These are phyloP conservation scores for Pichia sp. DNA, from an alignment of 1,139 yeast genomes.

Conservation along the genomic window DNA sequence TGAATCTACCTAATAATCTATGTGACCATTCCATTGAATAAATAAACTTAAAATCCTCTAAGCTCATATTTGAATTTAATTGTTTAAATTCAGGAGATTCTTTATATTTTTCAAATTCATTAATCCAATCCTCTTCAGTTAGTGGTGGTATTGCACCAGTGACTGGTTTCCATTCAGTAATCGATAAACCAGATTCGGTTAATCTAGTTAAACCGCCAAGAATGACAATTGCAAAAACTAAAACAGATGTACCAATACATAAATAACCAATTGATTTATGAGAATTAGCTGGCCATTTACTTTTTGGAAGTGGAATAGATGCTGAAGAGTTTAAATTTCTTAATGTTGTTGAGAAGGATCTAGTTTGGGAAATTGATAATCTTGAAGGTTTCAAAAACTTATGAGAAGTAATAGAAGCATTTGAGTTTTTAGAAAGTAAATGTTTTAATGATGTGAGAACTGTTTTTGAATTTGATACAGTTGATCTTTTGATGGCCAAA, in stretches of 20 bases:
- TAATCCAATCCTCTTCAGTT: slow-evolving; percentile 73
- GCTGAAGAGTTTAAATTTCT: slow-evolving; percentile 2
- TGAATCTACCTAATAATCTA: slow-evolving; percentile 83
- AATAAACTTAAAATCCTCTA: slow-evolving; percentile 93
- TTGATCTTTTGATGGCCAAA: neutral
- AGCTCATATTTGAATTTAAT: slow-evolving; percentile 83
- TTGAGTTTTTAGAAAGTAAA: slow-evolving; percentile 11
- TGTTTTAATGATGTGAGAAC: neutral
- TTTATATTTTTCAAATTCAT: slow-evolving; percentile 74
- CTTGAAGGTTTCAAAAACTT: neutral
- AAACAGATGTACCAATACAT: slow-evolving; percentile 82
- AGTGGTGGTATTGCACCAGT: slow-evolving; percentile 92
- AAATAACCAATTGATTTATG: slow-evolving; percentile 70
- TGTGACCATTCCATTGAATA: slow-evolving; percentile 98
- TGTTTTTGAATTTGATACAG: neutral
- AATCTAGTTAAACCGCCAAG: slow-evolving; percentile 92
- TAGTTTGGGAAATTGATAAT: slow-evolving; percentile 1
- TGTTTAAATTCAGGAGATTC: slow-evolving; percentile 87
- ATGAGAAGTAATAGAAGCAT: no score
- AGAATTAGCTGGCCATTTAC: slow-evolving; percentile 33
- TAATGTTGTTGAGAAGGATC: slow-evolving; percentile 8
- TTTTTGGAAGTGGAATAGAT: slow-evolving; percentile 1
- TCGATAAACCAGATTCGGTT: slow-evolving; percentile 92
- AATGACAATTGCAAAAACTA: slow-evolving; percentile 94
- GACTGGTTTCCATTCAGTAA: slow-evolving; percentile 98